These are phyloP conservation scores for Ceratobasidium sp. DNA, from an alignment of 1,284 basidiomycete species.

Conservation along the genomic window DNA sequence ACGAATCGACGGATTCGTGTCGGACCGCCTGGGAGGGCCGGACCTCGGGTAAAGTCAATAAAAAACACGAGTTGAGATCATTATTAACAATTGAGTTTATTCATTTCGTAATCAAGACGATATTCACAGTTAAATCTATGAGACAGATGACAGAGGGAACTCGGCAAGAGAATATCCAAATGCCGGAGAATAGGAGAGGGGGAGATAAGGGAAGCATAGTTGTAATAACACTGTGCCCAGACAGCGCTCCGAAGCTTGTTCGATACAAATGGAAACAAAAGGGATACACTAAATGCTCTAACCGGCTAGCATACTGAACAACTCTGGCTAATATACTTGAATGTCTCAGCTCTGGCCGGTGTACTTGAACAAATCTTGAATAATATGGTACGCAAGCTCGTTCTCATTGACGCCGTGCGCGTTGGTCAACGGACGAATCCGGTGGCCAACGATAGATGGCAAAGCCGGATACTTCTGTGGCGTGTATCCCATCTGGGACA, in stretches of 20 bases:
- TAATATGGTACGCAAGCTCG: conserved; percentile 30
- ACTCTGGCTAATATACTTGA: neutral
- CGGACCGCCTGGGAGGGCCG: conserved; percentile 12
- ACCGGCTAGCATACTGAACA: too few species aligned
- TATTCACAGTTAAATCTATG: conserved; percentile 19
- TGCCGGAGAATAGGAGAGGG: conserved; percentile 1
- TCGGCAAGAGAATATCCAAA: neutral
- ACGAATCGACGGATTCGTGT: conserved; percentile 29
- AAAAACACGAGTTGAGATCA: too few species aligned
- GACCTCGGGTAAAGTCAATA: conserved; percentile 13
- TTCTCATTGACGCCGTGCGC: conserved; percentile 30
- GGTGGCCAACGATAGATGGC: conserved; percentile 26
- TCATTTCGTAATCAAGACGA: conserved; percentile 3
- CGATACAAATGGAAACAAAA: conserved; percentile 14
- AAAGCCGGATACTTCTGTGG: conserved; percentile 30
- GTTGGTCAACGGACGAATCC: conserved; percentile 26
- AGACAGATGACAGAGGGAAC: conserved; percentile 7
- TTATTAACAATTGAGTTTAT: conserved; percentile 11
- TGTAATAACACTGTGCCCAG: conserved; percentile 19
- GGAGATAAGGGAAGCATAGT: neutral
- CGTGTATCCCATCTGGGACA: conserved; percentile 27
- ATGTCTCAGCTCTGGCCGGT: conserved; percentile 5
- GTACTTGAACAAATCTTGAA: conserved; percentile 31
- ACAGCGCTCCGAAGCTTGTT: conserved; percentile 29
- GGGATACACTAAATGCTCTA: conserved; percentile 10